Conservation (phyloP, 768 basidiomycete genomes). For the Mycena metata region DNA sequence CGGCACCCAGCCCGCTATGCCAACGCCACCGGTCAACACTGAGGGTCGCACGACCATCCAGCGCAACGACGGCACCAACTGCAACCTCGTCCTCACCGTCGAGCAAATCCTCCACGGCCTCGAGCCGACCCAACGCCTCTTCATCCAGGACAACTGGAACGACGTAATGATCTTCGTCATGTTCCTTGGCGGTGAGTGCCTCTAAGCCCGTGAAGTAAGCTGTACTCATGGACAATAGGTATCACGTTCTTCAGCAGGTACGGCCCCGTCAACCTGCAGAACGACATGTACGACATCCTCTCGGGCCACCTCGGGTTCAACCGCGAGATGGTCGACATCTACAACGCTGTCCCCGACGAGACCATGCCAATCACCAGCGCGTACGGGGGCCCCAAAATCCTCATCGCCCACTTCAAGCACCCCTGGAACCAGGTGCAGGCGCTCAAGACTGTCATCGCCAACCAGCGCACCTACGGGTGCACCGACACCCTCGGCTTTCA, state of each 20-base stretch:
- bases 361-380: background rate
- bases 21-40: background rate
- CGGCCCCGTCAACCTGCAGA: background rate
- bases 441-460: background rate
- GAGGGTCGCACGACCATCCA: background rate
- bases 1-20: background rate
- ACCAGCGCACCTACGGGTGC: background rate
- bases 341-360: background rate
- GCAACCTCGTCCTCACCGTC: background rate
- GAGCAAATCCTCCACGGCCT: background rate
- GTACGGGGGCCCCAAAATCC: background rate
- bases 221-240: too few relatives aligned
- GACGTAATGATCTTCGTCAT: background rate
- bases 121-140: background rate
- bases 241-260: background rate
- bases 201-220: too few relatives aligned
- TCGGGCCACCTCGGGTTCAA: background rate
- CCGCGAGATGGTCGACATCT: background rate
- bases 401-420: background rate
- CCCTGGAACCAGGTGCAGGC: background rate
- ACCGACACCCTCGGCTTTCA: background rate
- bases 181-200: too few relatives aligned
- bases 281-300: background rate
- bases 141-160: background rate
- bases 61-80: background rate